These are phyloP conservation scores for Talaromyces pinophilus DNA, from an alignment of 2,329 filamentous ascomycete genomes.

Conservation along the genomic window DNA sequence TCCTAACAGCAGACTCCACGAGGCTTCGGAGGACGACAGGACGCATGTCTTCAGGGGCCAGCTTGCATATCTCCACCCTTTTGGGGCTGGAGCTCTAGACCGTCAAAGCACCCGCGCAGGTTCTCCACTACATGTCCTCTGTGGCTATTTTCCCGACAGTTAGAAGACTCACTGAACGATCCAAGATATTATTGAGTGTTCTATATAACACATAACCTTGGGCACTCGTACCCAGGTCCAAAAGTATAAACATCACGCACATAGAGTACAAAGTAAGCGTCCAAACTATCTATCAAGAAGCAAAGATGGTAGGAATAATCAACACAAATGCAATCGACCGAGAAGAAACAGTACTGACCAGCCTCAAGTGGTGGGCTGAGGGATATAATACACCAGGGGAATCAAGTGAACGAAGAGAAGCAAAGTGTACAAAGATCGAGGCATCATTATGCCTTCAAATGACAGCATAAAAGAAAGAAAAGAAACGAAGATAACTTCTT, in stretches of 20 bases:
- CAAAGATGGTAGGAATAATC: conserved; percentile 10
- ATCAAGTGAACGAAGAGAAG: conserved; percentile 20
- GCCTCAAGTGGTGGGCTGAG: conserved; percentile 2
- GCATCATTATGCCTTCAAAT: conserved; percentile 6
- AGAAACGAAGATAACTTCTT: conserved; percentile 11
- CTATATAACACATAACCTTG: neutral
- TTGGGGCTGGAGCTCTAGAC: neutral
- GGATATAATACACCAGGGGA: conserved; percentile 21
- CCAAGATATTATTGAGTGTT: conserved; percentile 1
- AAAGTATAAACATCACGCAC: conserved; percentile 19
- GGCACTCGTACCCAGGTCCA: neutral
- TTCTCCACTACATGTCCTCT: neutral
- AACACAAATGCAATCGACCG: conserved; percentile 20
- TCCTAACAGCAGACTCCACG: neutral
- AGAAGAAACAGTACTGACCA: conserved; percentile 17
- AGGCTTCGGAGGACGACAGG: neutral
- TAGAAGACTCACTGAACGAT: neutral
- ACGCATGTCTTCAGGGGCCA: conserved; percentile 6
- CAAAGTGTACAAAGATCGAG: conserved; percentile 15
- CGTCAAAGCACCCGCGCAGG: neutral
- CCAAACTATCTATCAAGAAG: conserved; percentile 22
- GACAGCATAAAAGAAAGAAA: conserved; percentile 13
- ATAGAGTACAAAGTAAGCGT: conserved; percentile 22
- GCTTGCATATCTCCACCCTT: conserved; percentile 2
- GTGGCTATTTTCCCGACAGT: neutral